Conservation (phyloP, 306 rosid species). For the Leucaena leucocephala region DNA sequence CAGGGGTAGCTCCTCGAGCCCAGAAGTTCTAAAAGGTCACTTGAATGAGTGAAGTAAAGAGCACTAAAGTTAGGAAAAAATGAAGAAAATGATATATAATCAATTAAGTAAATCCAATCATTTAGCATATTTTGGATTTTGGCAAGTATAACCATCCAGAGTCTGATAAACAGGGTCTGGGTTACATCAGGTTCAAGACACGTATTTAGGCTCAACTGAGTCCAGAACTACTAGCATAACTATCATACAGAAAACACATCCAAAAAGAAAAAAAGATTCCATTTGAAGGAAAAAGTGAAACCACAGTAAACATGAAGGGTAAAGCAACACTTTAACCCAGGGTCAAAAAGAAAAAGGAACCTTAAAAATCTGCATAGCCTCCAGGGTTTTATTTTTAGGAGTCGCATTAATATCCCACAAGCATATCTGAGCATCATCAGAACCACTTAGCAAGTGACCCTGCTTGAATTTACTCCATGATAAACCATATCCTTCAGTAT, state of each 20-base stretch:
- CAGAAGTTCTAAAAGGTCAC: too few relatives aligned
- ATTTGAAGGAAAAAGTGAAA: neutral
- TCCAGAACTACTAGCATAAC: neutral
- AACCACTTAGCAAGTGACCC: constrained; percentile 93
- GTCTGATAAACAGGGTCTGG: neutral
- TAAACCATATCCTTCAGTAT: constrained; percentile 93
- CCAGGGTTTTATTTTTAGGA: constrained; percentile 77
- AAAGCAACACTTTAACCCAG: constrained; percentile 2
- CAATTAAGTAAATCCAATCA: too few relatives aligned
- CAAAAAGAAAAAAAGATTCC: neutral
- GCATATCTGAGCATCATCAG: constrained; percentile 99
- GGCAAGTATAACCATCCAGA: neutral
- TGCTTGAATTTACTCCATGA: constrained; percentile 94
- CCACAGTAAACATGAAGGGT: neutral
- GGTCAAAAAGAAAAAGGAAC: constrained; percentile 31
- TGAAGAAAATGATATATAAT: too few relatives aligned
- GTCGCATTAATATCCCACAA: constrained; percentile 89
- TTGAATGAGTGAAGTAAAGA: too few relatives aligned
- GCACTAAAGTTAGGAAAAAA: too few relatives aligned
- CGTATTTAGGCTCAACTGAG: neutral
- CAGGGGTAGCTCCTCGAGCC: too few relatives aligned
- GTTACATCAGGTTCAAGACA: neutral
- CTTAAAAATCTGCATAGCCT: constrained; percentile 89
- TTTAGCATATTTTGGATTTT: neutral
- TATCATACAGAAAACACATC: neutral